phyloP scores from a whole-genome alignment of 345 rosid species.

The Diplotaxis tenuifolia region DNA sequence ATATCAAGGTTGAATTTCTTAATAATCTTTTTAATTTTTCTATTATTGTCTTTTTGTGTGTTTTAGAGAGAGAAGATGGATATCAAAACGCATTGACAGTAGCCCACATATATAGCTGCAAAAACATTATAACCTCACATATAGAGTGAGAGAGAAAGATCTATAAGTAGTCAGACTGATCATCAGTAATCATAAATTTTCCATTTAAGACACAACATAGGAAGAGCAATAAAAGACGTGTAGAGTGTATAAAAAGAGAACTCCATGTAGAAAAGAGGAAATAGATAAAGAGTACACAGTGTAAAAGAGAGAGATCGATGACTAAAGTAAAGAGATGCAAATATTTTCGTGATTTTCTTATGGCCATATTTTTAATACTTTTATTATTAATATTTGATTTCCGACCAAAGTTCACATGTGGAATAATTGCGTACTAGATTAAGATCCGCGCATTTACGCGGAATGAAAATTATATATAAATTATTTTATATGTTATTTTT shows the following conservation, averaged over 20 bases:
- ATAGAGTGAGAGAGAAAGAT: constrained; percentile 33
- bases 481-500: no score
- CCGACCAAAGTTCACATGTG: constrained; percentile 13
- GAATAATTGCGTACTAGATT: not conserved
- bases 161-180: constrained; percentile 19
- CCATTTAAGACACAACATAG: constrained; percentile 29
- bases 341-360: not conserved
- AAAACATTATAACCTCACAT: not conserved
- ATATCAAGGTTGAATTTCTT: constrained; percentile 18
- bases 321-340: constrained; percentile 10
- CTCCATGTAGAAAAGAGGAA: constrained; percentile 5
- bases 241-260: constrained; percentile 41
- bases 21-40: not conserved
- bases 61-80: constrained; percentile 16
- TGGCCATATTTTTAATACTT: not conserved
- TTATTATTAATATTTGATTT: constrained; percentile 7
- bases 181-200: constrained; percentile 42
- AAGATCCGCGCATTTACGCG: no score
- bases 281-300: no score
- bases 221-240: constrained; percentile 23
- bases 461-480: no score
- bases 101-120: constrained; percentile 18
- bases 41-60: constrained; percentile 10
- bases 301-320: constrained; percentile 26
- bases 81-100: constrained; percentile 7